Base-by-base conservation (phyloP, 2,329 filamentous ascomycete genomes). In the Pyrenophora seminiperda region DNA sequence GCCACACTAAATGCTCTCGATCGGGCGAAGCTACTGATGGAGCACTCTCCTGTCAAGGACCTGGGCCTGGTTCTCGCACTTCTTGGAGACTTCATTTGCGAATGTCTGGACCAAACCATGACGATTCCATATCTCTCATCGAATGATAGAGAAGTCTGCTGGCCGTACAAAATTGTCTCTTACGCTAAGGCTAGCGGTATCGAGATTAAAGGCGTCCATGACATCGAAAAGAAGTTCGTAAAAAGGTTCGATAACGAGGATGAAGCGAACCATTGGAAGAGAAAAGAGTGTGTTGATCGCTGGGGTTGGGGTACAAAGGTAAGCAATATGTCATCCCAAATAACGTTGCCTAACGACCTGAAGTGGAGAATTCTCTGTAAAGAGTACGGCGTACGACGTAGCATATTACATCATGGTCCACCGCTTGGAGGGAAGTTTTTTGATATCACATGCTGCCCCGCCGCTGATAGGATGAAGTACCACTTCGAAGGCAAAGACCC, bases 1-100 rank as follows among this genome's bases (percentile, higher is more conserved):
- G 20, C 53, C 30, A 50, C 50, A 36, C 38, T 56, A 19, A 53
- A 53, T 44, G 41, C 53, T 17, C 41, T 56, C 34, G 41, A 56
- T 24, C 46, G 46, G n/a, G 41, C 49, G 33, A 38, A 38, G 29
- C 50, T 53, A 17, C 41, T 56, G 15, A 38, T 31, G 15, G 30
- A 43, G 19, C 36, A 50, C 41, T 53, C 53, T 18, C 37, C 41
- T 14, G 19, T 56, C 45, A 54, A 50, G 36, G 50, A 54, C 27
- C 31, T 54, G 31, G 50, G 50, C 41, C 30, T 53, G 18, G 53
- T 53, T 15, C 37, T 56, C 13, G 41, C 50, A 30, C 41, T 53
- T 40, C 29, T 56, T 19, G 41, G 46, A 4, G 36, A 42, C 37
- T 53, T 50, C 30, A 20, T 52, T 4, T 30, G 29, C 30, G 31